phyloP scores from a whole-genome alignment of 2,329 filamentous ascomycete genomes.

The Exophiala oligosperma region DNA sequence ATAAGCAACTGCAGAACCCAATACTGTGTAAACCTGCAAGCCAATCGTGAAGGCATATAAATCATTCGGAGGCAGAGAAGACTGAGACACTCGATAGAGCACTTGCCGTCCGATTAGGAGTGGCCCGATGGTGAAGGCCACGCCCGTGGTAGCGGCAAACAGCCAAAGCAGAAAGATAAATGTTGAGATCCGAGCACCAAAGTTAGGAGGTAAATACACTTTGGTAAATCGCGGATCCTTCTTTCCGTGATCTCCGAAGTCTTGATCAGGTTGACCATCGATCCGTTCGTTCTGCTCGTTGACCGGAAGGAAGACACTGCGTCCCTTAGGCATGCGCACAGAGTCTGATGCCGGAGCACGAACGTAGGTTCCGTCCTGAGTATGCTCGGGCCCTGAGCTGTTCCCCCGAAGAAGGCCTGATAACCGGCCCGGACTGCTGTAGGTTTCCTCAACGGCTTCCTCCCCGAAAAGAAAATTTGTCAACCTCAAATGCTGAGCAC shows the following conservation, averaged over 20 bases:
- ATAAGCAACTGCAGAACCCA: slow-evolving; percentile 63
- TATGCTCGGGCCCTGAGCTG: slow-evolving; percentile 22
- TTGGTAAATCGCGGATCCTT: slow-evolving; percentile 64
- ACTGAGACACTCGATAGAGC: slow-evolving; percentile 71
- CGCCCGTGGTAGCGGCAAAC: slow-evolving; percentile 84
- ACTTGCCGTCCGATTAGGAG: slow-evolving; percentile 80
- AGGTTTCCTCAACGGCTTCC: slow-evolving; percentile 74
- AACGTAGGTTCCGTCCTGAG: slow-evolving; percentile 74
- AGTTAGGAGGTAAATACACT: slow-evolving; percentile 82
- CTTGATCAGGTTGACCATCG: slow-evolving; percentile 58
- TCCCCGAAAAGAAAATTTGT: slow-evolving; percentile 94
- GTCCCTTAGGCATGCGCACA: slow-evolving; percentile 86
- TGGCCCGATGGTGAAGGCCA: slow-evolving; percentile 81
- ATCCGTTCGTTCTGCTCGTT: slow-evolving; percentile 64
- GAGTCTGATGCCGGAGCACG: slow-evolving; percentile 93
- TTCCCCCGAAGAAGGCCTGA: slow-evolving; percentile 28
- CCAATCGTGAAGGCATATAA: slow-evolving; percentile 95
- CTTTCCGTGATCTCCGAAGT: slow-evolving; percentile 61
- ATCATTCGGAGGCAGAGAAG: slow-evolving; percentile 78
- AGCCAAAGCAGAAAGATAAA: slow-evolving; percentile 92
- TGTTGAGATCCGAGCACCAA: slow-evolving; percentile 73
- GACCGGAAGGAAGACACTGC: slow-evolving; percentile 76
- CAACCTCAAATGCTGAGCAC: slow-evolving; percentile 74
- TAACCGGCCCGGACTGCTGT: slow-evolving; percentile 49
- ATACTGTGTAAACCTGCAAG: slow-evolving; percentile 73